Base-by-base conservation (phyloP, 2,329 filamentous ascomycete genomes). In the Fusarium marasasianum region DNA sequence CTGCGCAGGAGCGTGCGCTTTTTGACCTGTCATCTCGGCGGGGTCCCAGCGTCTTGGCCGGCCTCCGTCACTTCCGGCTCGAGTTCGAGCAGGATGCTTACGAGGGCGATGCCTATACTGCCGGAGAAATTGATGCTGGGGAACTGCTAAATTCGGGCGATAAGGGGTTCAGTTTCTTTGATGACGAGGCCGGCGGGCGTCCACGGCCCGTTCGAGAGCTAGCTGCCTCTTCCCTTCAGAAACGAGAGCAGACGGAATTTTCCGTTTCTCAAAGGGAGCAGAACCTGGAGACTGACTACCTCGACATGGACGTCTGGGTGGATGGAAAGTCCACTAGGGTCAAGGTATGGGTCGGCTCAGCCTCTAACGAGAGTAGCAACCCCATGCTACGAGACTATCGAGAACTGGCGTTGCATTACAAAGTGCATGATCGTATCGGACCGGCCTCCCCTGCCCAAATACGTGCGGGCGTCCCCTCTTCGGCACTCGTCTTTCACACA, bases 31-130 rank as follows among this genome's bases (percentile, higher is more conserved):
- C 77, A 24, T 79, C 78, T n/a, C 70, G 81, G 65, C 84, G 85
- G 8, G 82, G 82, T 1, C 84, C 87, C 6, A 75, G 82, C 5
- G 76, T 87, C 8, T 79, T 91, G 11, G 76, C 78, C 7, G 90
- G 90, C 17, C 81, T 92, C n/a, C 83, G 86, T 61, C 84, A 86
- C 65, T 77, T 92, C 22, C 80, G 85, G 6, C 80, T 92, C 11
- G 89, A 91, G 76, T 87, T 91, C 68, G 85, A 86, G 33, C 79
- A 82, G 0, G 86, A 86, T 54, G 80, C 82, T 5, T 79, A 80
- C 17, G 82, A 84, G 6, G 83, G 84, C 31, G 76, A 80, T 24
- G 78, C 80, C 22, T 79, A 80, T 10, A 74, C 77, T 6, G 72
- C 75, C 6, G 80, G 79, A 17, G 82, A 82, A 24, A 64, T 85